Evolutionary conservation across 495 filamentous ascomycete species (phyloP), one percentile per base, ranked within the genome.

Genomic region (Tuber melanosporum): DNA sequence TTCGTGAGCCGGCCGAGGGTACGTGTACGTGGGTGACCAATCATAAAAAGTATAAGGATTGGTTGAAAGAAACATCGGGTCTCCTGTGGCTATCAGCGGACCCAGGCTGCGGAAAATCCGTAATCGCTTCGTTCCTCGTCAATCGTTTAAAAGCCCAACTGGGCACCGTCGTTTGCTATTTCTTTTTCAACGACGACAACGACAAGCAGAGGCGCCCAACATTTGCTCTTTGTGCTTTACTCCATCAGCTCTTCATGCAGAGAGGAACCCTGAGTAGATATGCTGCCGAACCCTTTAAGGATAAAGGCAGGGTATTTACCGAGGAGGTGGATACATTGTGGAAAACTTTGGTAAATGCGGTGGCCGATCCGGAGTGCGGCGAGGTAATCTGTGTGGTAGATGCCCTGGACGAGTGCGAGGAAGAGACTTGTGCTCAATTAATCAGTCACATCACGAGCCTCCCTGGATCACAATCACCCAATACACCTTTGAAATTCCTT

Each of bases 81-180:
- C 77, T 87, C 15, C 78, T 87, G n/a, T 87, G 83, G 85, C 77
- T 87, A 19, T 83, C 85, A 20, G 86, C 86, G 14, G 83, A 79
- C 70, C 85, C 85, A 22, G 85, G 85, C 10, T 86, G 84, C 73
- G 85, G 86, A 14, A 87, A 87, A 57, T 87, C 86, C 22, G 84
- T 87, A 14, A 77, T 86, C n/a, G 76, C 85, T 41, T 71, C 75
- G 49, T 75, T 74, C 22, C 73, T 87, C 4, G 76, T 87, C 26
- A 83, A 85, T 73, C 82, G 85, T 62, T 10, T 76, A 47, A 44
- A 6, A 80, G 47, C 20, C 71, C 77, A 15, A 82, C 76, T 20
- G 78, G 81, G 3, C 76, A 15, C 81, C 12, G 80, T 83, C 17
- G 77, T 86, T 17, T 85, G 84, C 73, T 83, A 85, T 74, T 86